phyloP scores from a whole-genome alignment of 2,329 filamentous ascomycete species.

The Pyrenophora seminiperda region DNA sequence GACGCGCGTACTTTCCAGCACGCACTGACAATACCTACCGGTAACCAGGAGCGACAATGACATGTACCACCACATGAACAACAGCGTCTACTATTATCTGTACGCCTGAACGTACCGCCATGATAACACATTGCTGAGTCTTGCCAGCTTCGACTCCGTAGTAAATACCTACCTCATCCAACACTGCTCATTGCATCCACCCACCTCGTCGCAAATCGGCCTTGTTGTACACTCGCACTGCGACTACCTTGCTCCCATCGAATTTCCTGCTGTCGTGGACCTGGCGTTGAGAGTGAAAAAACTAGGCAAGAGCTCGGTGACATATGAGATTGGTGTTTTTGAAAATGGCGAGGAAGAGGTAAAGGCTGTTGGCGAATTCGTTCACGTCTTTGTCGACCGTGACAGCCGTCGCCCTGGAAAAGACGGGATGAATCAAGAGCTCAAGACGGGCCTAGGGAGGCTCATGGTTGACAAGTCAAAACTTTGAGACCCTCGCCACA shows the following conservation, averaged over 20 bases:
- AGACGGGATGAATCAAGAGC: slow-evolving; percentile 65
- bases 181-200: slow-evolving; percentile 74
- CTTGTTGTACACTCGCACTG: slow-evolving; percentile 85
- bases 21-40: slow-evolving; percentile 27
- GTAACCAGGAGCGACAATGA: slow-evolving; percentile 77
- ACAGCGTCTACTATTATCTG: slow-evolving; percentile 83
- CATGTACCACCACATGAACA: slow-evolving; percentile 95
- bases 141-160: slow-evolving; percentile 73
- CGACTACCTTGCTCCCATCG: slow-evolving; percentile 81
- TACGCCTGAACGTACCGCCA: slow-evolving; percentile 43
- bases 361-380: slow-evolving; percentile 82
- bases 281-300: slow-evolving; percentile 81
- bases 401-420: slow-evolving; percentile 69
- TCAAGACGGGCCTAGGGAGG: slow-evolving; percentile 55
- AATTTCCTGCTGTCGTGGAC: slow-evolving; percentile 82
- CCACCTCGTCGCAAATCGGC: slow-evolving; percentile 72
- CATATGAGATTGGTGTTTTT: slow-evolving; percentile 88
- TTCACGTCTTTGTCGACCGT: slow-evolving; percentile 87
- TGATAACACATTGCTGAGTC: slow-evolving; percentile 2
- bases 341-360: slow-evolving; percentile 73
- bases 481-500: slow-evolving; percentile 24
- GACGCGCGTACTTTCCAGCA: not conserved
- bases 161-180: slow-evolving; percentile 87
- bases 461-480: slow-evolving; percentile 31
- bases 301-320: slow-evolving; percentile 83